These are phyloP conservation scores for Colletotrichum sojae DNA, from an alignment of 2,329 filamentous ascomycete species.

Conservation along the genomic window DNA sequence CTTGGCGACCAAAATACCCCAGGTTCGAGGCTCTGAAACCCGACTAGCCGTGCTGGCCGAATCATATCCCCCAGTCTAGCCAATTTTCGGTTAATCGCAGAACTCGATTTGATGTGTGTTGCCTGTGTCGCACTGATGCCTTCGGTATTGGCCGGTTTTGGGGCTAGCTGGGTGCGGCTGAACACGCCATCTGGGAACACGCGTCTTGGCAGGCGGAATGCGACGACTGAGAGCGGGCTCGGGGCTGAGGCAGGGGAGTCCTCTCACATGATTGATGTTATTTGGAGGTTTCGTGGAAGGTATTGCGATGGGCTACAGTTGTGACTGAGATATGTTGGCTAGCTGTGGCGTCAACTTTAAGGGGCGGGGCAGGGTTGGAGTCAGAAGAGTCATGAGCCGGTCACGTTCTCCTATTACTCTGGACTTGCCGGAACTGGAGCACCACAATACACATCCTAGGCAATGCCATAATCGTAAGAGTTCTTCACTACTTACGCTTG, in stretches of 20 bases:
- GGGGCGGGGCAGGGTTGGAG: too few species aligned
- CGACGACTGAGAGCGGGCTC: neutral
- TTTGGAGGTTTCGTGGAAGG: too few species aligned
- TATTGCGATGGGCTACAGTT: too few species aligned
- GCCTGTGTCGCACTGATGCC: neutral
- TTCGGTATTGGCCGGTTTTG: conserved; percentile 1
- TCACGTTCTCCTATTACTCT: too few species aligned
- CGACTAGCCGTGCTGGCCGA: neutral
- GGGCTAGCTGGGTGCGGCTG: conserved; percentile 14
- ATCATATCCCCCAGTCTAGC: neutral
- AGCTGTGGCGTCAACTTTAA: too few species aligned
- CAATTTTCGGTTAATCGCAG: neutral
- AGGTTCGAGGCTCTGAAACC: conserved; percentile 6
- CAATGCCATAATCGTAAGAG: too few species aligned
- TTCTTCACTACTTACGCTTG: too few species aligned
- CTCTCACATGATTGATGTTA: neutral
- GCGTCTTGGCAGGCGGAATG: neutral
- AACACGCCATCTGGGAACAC: neutral
- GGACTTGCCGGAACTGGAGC: too few species aligned
- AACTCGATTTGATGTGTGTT: neutral
- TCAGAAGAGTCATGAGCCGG: too few species aligned
- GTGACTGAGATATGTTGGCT: too few species aligned
- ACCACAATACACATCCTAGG: too few species aligned
- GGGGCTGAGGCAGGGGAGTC: neutral
- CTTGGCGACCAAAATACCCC: neutral